A percentile compares a stretch with the other conserved stretches of the same genome.
Evolutionary conservation across 768 basidiomycete species (phyloP).

Genomic region (Grammothele lineata): DNA sequence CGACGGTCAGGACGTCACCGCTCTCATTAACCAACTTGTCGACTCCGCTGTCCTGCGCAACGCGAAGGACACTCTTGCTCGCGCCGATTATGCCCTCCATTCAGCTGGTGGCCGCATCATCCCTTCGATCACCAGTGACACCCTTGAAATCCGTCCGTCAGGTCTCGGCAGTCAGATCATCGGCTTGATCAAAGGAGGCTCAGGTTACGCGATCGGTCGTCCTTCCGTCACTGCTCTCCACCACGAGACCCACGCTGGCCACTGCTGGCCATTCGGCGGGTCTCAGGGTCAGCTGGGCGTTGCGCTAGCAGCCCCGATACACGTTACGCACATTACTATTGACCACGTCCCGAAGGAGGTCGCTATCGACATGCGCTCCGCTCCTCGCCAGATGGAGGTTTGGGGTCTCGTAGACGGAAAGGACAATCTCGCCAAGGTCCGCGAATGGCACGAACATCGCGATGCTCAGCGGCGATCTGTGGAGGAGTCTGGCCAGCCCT

Average conservation of each 20-base stretch:
- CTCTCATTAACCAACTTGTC: slow-evolving; percentile 71
- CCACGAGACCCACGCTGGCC: slow-evolving; percentile 75
- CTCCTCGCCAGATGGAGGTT: slow-evolving; percentile 84
- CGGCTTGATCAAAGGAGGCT: slow-evolving; percentile 53
- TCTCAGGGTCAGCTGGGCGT: slow-evolving; percentile 79
- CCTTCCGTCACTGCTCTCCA: slow-evolving; percentile 87
- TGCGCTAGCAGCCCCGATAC: slow-evolving; percentile 57
- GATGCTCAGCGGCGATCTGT: slow-evolving; percentile 24
- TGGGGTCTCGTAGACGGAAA: slow-evolving; percentile 85
- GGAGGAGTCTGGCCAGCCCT: slow-evolving; percentile 8
- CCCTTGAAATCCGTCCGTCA: slow-evolving; percentile 60
- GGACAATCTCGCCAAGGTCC: slow-evolving; percentile 63
- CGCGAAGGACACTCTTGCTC: slow-evolving; percentile 76
- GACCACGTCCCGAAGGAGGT: slow-evolving; percentile 87
- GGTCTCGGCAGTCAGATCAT: slow-evolving; percentile 45
- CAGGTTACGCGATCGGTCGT: slow-evolving; percentile 62
- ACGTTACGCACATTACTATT: slow-evolving; percentile 66
- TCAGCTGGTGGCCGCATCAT: slow-evolving; percentile 79
- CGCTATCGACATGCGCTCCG: slow-evolving; percentile 74
- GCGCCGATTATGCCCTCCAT: slow-evolving; percentile 81
- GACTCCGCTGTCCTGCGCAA: slow-evolving; percentile 65
- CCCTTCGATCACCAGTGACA: slow-evolving; percentile 78
- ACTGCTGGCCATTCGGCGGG: slow-evolving; percentile 93
- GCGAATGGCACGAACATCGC: slow-evolving; percentile 48
- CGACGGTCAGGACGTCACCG: slow-evolving; percentile 71